Percentiles rank a stretch among this genome's conserved stretches.
Conservation (phyloP, 768 basidiomycete genomes). For the Tylopilus rubrobrunneus region DNA sequence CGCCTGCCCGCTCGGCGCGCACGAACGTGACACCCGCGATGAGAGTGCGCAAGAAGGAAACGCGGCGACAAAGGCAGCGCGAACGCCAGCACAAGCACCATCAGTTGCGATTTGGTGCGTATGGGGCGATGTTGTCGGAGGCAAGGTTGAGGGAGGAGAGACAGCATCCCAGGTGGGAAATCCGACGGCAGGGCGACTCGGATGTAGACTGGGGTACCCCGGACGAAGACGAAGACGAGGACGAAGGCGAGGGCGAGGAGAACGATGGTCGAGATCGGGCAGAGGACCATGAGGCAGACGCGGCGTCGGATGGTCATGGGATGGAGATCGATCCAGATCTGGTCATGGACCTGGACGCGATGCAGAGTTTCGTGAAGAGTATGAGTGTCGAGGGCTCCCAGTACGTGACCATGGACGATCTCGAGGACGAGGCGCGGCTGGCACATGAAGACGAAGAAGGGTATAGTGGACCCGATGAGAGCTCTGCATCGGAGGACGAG, state of each 20-base stretch:
- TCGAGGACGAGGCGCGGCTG: constrained; percentile 52
- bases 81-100: constrained; percentile 18
- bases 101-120: constrained; percentile 40
- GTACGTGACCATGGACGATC: constrained; percentile 63
- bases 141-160: constrained; percentile 40
- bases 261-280: constrained; percentile 3
- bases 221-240: constrained; percentile 33
- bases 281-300: constrained; percentile 25
- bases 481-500: constrained; percentile 30
- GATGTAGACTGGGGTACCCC: constrained; percentile 66
- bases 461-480: constrained; percentile 21
- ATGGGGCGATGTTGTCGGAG: constrained; percentile 55
- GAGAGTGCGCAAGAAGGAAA: constrained; percentile 23
- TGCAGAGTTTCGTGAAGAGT: constrained; percentile 52
- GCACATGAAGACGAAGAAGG: constrained; percentile 45
- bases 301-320: constrained; percentile 30
- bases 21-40: constrained; percentile 18
- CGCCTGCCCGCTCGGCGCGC: constrained; percentile 19
- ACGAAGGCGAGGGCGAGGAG: background rate
- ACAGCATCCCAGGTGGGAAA: constrained; percentile 39
- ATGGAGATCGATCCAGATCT: constrained; percentile 69
- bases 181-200: constrained; percentile 58
- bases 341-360: constrained; percentile 41
- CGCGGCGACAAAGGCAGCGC: constrained; percentile 8
- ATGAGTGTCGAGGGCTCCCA: constrained; percentile 45